Base-by-base conservation (phyloP, 495 filamentous ascomycete species). In the Beverwykella pulmonaria region DNA sequence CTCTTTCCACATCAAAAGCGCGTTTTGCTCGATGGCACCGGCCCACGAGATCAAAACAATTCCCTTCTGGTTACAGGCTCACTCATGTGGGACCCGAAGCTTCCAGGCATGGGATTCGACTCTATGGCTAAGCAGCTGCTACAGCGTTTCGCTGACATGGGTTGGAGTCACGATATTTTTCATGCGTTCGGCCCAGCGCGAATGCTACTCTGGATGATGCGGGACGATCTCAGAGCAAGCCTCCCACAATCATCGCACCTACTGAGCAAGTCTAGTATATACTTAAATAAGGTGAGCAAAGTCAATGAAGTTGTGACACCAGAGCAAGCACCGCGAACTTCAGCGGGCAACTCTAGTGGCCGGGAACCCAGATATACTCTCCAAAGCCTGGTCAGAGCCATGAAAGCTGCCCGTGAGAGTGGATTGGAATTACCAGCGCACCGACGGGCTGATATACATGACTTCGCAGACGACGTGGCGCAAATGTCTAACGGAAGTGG, bases 131-230 rank as follows among this genome's bases (percentile, higher is more conserved):
- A 75, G 26, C 77, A 75, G 32, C 47, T 56, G 25, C 76, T 82
- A 25, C 75, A 39, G 27, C 58, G 59, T 10, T 71, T 87, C 54
- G 73, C 85, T 32, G 58, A 63, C 15, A 68, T 79, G 23, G 77
- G 84, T 49, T 76, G 79, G 53, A 60, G 67, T 3, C 68, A 75
- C 19, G 63, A 71, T 1, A 72, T 83, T 19, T 84, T 88, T 57
- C 87, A 90, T 49, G 77, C 72, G 20, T 87, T 86, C 65, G 88
- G 92, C 9, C 82, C 84, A 7, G 87, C 93, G 8, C 84, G 92
- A 55, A 84, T 93, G 77, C 77, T 97, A 2, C 66, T 90, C 27
- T 88, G 89, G 83, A 53, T 83, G 5, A 72, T 76, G 0, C 73
- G 83, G 30, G 65, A 75, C 0, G 87, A 90, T 23, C 83, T 80